Evolutionary conservation across 148 eudicot species (phyloP).

Genomic region (Limonium bicolor): DNA sequence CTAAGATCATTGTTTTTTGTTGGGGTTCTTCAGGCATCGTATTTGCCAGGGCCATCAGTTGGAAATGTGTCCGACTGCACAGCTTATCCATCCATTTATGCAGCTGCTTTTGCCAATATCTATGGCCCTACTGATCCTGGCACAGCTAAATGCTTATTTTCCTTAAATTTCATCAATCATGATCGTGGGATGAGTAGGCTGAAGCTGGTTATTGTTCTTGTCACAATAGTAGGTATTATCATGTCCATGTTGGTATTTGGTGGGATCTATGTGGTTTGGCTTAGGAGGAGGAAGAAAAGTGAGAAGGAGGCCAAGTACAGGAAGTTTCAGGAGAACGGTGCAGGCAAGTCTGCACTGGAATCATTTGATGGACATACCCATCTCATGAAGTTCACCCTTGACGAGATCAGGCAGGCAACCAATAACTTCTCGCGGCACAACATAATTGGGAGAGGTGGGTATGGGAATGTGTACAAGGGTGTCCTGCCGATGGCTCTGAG

Average conservation of each 20-base stretch:
- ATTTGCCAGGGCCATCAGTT: conserved; percentile 19
- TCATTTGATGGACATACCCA: conserved; percentile 48
- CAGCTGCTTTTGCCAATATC: conserved; percentile 33
- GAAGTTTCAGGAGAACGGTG: conserved; percentile 9
- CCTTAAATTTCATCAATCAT: conserved; percentile 11
- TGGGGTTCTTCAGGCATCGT: conserved; percentile 5
- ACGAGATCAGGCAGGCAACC: conserved; percentile 55
- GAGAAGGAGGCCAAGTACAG: conserved; percentile 8
- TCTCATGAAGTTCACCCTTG: conserved; percentile 41
- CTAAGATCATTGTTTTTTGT: too few species aligned
- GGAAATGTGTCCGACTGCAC: conserved; percentile 55
- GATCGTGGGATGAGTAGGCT: conserved; percentile 3
- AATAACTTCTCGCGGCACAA: conserved; percentile 48
- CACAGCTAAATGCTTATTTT: conserved; percentile 41
- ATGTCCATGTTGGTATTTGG: conserved; percentile 15
- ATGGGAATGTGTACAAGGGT: conserved; percentile 95
- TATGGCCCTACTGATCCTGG: conserved; percentile 57
- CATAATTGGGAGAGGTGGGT: conserved; percentile 79
- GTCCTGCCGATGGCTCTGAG: conserved; percentile 47
- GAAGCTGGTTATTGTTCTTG: conserved; percentile 13
- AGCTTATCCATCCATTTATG: conserved; percentile 43
- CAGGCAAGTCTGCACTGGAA: conserved; percentile 32
- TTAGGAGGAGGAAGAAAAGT: conserved; percentile 17
- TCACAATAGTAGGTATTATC: conserved; percentile 14
- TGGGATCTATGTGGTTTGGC: conserved; percentile 15